Base-by-base conservation (phyloP, 2,329 filamentous ascomycete species). In the Fusarium transvaalense region DNA sequence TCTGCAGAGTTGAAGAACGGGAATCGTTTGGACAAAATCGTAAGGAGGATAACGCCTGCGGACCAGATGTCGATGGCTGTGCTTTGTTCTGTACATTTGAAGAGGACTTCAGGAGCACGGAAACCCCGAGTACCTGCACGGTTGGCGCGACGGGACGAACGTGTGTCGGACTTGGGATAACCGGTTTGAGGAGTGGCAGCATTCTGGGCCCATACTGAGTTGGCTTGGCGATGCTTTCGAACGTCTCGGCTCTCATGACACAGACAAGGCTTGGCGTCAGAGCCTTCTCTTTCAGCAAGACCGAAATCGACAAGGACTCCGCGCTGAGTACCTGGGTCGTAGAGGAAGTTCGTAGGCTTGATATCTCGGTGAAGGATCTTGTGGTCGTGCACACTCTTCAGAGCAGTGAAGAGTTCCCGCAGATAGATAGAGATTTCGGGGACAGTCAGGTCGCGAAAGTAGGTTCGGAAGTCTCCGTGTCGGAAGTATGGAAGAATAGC, bases 1-100 rank as follows among this genome's bases (percentile, higher is more conserved):
- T 99, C 96, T n/a, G 94, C 91, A 45, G 93, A 97, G 81, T 99
- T 97, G 85, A 99, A 99, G 81, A 99, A 99, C 2, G 96, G 96
- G 74, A 99, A 99, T 6, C 96, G 90, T 58, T 92, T 91, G 39
- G 92, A 95, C 15, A 99, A 84, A 67, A 99, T 91, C 1, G 96
- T 99, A n/a, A 99, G 84, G 4, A 99, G 86, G 56, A 99, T 97
- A n/a, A 99, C 94, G 41, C 96, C 96, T 0, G 91, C 94, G 25
- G 93, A 97, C 96, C 96, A 99, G 70, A 99, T 91, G 77, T 99
- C 96, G 71, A 99, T 96, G 72, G 95, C 91, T 42, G 92, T 95
- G 6, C 91, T 97, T 78, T 99, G 96, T 68, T 94, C 91, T 0
- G 94, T 97, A 81, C 96, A 99, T 79, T 99, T 99, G 80, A 98